Evolutionary conservation across 2,329 filamentous ascomycete genomes (phyloP).

Genomic region (Microsporum canis): DNA sequence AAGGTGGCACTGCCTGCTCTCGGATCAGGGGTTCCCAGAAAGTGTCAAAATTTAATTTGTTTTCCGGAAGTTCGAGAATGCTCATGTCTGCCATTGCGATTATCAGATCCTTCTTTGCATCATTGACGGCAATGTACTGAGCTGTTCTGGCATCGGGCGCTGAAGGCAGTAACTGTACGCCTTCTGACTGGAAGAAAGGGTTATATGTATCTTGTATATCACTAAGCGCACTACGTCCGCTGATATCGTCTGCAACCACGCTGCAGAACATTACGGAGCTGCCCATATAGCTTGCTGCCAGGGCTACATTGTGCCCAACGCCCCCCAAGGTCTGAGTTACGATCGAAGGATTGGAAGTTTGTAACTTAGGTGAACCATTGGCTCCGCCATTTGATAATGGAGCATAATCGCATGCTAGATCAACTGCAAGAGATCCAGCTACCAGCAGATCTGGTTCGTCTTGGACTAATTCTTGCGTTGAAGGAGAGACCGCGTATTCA

Average conservation of each 20-base stretch:
- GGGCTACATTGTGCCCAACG: conserved; percentile 83
- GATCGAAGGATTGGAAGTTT: conserved; percentile 75
- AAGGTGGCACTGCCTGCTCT: conserved; percentile 43
- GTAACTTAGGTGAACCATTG: conserved; percentile 34
- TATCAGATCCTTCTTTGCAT: conserved; percentile 68
- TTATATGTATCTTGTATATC: conserved; percentile 46
- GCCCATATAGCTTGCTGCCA: conserved; percentile 63
- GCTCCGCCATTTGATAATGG: conserved; percentile 32
- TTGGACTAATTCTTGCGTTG: neutral
- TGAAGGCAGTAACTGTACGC: conserved; percentile 48
- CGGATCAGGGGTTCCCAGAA: conserved; percentile 54
- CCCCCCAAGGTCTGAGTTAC: conserved; percentile 80
- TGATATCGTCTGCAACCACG: conserved; percentile 66
- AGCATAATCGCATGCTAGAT: conserved; percentile 71
- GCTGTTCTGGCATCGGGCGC: conserved; percentile 57
- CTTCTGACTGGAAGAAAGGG: conserved; percentile 52
- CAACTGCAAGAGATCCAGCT: conserved; percentile 79
- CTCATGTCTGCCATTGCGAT: conserved; percentile 93
- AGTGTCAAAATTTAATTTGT: conserved; percentile 30
- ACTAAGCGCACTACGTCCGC: conserved; percentile 61
- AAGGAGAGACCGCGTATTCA: neutral
- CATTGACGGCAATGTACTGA: conserved; percentile 86
- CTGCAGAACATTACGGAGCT: conserved; percentile 63
- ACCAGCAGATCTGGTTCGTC: conserved; percentile 59
- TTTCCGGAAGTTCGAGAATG: conserved; percentile 50